A percentile compares a stretch with the other conserved stretches of the same genome.
Conservation (phyloP, 2,329 filamentous ascomycete species). For the Aspergillus sp. region DNA sequence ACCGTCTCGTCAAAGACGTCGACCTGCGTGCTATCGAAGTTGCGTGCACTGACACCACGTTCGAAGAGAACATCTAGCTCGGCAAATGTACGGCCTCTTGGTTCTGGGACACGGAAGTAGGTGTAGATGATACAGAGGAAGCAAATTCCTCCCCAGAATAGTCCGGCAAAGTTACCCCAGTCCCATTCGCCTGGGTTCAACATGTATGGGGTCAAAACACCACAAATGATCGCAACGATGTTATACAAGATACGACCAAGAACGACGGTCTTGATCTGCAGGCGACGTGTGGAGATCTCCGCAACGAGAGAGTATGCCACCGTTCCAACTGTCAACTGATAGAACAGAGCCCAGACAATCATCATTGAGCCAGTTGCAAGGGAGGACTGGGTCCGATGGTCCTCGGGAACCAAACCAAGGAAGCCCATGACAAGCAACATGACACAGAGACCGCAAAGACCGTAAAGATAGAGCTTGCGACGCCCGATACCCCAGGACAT, state of each 20-base stretch:
- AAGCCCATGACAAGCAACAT: constrained; percentile 88
- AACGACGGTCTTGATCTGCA: constrained; percentile 91
- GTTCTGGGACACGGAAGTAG: constrained; percentile 81
- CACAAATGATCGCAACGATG: constrained; percentile 78
- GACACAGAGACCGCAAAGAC: constrained; percentile 70
- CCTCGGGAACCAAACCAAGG: constrained; percentile 71
- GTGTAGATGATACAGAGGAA: constrained; percentile 81
- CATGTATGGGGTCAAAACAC: constrained; percentile 89
- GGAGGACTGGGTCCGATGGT: constrained; percentile 64
- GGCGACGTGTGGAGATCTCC: constrained; percentile 78
- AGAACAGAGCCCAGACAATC: constrained; percentile 79
- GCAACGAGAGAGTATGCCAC: constrained; percentile 88
- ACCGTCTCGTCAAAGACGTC: constrained; percentile 58
- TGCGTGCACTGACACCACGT: constrained; percentile 69
- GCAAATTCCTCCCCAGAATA: constrained; percentile 85
- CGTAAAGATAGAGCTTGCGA: constrained; percentile 74
- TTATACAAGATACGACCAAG: constrained; percentile 82
- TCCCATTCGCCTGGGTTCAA: constrained; percentile 85
- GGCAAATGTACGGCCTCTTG: constrained; percentile 77
- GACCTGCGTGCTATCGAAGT: constrained; percentile 66
- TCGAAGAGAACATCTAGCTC: constrained; percentile 88
- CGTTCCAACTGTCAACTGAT: constrained; percentile 85
- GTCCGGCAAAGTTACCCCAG: constrained; percentile 85
- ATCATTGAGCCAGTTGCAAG: constrained; percentile 85
- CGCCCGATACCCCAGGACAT: constrained; percentile 78